Base-by-base conservation (phyloP, 352 stramenopile species). In the Globisporangium viniferum region DNA sequence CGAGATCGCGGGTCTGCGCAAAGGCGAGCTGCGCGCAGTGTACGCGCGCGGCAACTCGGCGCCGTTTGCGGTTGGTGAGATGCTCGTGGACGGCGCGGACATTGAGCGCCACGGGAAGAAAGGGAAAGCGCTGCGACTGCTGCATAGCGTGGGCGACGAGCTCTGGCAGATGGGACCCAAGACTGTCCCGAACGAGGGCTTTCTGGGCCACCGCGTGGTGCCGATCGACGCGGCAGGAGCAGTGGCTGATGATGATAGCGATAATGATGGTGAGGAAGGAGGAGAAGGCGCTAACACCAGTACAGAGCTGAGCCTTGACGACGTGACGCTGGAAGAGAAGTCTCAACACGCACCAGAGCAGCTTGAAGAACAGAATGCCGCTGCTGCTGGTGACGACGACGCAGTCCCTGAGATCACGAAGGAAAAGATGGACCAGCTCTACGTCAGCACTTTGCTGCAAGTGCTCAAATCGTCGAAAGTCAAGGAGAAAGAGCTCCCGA, bases 401-500 rank as follows among this genome's bases (percentile, higher is more conserved):
- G 48, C 48, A 29, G 8, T 35, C 5, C 6, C 36, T 3, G 24
- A 58, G n/a, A 56, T 89, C 44, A 82, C 82, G 1, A 84, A 79
- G 31, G 66, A 88, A 49, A 74, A 94, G 56, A 94, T 96, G 85
- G 84, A 96, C 53, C 78, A 66, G n/a, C 75, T 85, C 18, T 90
- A 86, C 58, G 77, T 92, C 2, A 66, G 70, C 20, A 80, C 85
- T 41, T 70, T 94, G 39, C 71, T 93, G 4, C 88, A 94, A 64
- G 85, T 78, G 9, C 69, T 96, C 27, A 84, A 76, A 57, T 74
- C 77, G 0, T 67, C 56, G 7, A 71, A 65, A 0, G 64, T 96
- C 57, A 89, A 89, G 35, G 84, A 94, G 22, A 93, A 90, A 54
- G 80, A 92, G 1, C 64, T 94, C 54, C 88, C 88, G 12, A 93